Evolutionary conservation across 1,284 basidiomycete genomes (phyloP).

Genomic region (Ustilago shanxiensis): DNA sequence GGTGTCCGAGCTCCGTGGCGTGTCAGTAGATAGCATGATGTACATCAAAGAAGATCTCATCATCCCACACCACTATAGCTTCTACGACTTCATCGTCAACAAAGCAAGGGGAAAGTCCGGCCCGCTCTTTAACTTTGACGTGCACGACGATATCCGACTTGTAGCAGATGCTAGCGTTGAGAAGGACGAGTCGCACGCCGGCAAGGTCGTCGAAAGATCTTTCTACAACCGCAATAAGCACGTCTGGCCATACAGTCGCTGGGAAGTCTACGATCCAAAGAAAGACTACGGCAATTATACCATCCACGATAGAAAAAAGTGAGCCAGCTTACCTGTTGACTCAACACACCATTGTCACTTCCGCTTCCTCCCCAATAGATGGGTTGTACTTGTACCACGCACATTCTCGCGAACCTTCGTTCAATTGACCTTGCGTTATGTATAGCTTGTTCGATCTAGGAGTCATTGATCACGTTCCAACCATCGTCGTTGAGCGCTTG

Average conservation of each 20-base stretch:
- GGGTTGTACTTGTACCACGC: slow-evolving; percentile 15
- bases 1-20: slow-evolving; percentile 88
- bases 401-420: neutral
- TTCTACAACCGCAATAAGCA: slow-evolving; percentile 98
- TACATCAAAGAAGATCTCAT: slow-evolving; percentile 81
- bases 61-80: slow-evolving; percentile 85
- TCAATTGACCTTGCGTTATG: neutral
- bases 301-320: slow-evolving; percentile 54
- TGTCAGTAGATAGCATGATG: slow-evolving; percentile 96
- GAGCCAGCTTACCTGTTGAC: neutral
- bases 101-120: slow-evolving; percentile 98
- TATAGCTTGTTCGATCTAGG: neutral
- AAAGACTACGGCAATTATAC: slow-evolving; percentile 64
- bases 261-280: slow-evolving; percentile 65
- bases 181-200: slow-evolving; percentile 98
- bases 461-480: slow-evolving; percentile 32
- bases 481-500: slow-evolving; percentile 30
- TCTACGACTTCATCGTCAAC: slow-evolving; percentile 98
- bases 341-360: neutral
- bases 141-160: slow-evolving; percentile 96
- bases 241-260: slow-evolving; percentile 86
- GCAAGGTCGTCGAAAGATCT: slow-evolving; percentile 93
- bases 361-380: neutral
- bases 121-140: slow-evolving; percentile 98
- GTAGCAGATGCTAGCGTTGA: slow-evolving; percentile 95